Evolutionary conservation across 352 stramenopile species (phyloP).

Genomic region (Halophytophthora batemanensis): DNA sequence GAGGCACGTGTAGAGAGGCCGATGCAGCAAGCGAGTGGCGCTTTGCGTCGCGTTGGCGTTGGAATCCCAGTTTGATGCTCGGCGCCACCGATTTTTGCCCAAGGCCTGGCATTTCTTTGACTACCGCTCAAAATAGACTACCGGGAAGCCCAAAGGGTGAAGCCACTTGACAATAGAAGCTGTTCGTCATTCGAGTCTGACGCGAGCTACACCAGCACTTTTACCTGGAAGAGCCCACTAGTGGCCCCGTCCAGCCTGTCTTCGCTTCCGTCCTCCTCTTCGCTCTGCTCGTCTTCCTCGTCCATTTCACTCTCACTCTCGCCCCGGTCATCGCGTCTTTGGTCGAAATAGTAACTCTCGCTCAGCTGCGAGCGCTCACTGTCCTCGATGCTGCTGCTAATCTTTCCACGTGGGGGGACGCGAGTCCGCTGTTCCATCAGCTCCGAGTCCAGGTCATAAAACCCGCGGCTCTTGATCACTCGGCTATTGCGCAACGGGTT

Average conservation of each 20-base stretch:
- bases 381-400: conserved; percentile 12
- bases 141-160: too few relatives aligned
- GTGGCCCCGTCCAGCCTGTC: conserved; percentile 12
- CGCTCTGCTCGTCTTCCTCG: conserved; percentile 15
- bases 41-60: too few relatives aligned
- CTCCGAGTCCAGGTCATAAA: conserved; percentile 59
- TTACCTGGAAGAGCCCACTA: conserved; percentile 56
- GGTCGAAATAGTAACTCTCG: conserved; percentile 23
- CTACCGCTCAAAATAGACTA: too few relatives aligned
- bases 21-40: too few relatives aligned
- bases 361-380: conserved; percentile 18
- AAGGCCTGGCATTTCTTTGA: too few relatives aligned
- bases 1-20: too few relatives aligned
- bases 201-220: conserved; percentile 49
- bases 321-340: conserved; percentile 20
- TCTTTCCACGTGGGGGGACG: conserved; percentile 13
- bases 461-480: conserved; percentile 75
- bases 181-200: too few relatives aligned
- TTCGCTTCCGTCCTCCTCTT: conserved; percentile 8
- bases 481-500: conserved; percentile 49
- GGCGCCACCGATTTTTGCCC: too few relatives aligned
- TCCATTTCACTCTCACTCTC: conserved; percentile 6
- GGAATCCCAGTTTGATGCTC: too few relatives aligned
- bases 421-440: conserved; percentile 13
- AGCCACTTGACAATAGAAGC: too few relatives aligned